Conservation (phyloP, 2,329 filamentous ascomycete genomes). For the Colletotrichum camelliae region DNA sequence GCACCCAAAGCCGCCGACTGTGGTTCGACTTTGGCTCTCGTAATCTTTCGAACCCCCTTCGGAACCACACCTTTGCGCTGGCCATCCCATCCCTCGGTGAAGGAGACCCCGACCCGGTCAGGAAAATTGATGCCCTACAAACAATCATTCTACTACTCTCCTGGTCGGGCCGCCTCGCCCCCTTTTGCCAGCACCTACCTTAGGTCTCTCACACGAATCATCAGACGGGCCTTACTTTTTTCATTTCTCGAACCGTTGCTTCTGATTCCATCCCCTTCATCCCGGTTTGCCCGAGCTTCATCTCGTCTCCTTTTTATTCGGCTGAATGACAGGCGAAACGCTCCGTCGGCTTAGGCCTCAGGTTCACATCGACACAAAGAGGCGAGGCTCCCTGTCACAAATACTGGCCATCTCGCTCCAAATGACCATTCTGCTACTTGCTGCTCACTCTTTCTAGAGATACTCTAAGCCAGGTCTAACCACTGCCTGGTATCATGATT, state of each 20-base stretch:
- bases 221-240: not conserved
- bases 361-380: not conserved
- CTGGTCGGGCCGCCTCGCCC: not conserved
- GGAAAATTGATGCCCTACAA: not conserved
- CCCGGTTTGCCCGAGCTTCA: not conserved
- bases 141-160: not conserved
- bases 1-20: not conserved
- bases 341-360: not conserved
- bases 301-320: not conserved
- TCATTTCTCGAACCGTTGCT: not conserved
- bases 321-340: not conserved
- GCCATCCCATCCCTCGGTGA: not conserved
- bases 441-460: not conserved
- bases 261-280: not conserved
- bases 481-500: not conserved
- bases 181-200: not conserved
- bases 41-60: not conserved
- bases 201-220: not conserved
- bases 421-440: not conserved
- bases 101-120: not conserved
- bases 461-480: not conserved
- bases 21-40: constrained; percentile 14
- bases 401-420: not conserved
- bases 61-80: not conserved
- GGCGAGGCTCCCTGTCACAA: not conserved